Evolutionary conservation across 2,329 filamentous ascomycete genomes (phyloP).

Genomic region (Exophiala oligosperma): DNA sequence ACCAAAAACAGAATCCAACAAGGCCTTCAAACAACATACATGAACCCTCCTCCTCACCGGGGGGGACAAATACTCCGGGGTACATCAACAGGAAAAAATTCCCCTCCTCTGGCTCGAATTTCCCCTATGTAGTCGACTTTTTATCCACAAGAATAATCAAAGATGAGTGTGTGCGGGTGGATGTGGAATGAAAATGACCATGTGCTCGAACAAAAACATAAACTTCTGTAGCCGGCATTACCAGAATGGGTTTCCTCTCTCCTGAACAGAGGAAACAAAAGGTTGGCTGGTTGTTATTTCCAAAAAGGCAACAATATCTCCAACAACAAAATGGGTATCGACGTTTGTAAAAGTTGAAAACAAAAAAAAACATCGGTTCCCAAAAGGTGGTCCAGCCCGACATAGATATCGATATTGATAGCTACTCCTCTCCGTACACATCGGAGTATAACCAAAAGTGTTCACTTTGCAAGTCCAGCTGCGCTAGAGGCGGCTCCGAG

Average conservation of each 20-base stretch:
- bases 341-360: background rate
- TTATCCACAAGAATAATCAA: background rate
- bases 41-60: background rate
- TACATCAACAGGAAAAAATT: too few relatives aligned
- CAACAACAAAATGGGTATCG: conserved; percentile 4
- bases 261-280: background rate
- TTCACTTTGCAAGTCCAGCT: conserved; percentile 20
- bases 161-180: background rate
- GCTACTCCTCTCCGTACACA: background rate
- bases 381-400: conserved; percentile 1
- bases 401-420: background rate
- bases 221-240: conserved; percentile 13
- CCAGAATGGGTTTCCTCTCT: conserved; percentile 15
- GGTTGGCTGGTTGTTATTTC: background rate
- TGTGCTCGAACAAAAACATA: too few relatives aligned
- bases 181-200: background rate
- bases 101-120: too few relatives aligned
- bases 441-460: too few relatives aligned
- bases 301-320: background rate
- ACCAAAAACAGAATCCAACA: background rate
- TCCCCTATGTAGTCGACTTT: too few relatives aligned
- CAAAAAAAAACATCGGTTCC: background rate
- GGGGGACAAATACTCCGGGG: too few relatives aligned
- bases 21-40: conserved; percentile 6
- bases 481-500: conserved; percentile 6